Percentiles rank a stretch among this genome's conserved stretches.
phyloP scores from a whole-genome alignment of 225 moss, liverwort and hornwort genomes.

The Antitrichia curtipendula region DNA sequence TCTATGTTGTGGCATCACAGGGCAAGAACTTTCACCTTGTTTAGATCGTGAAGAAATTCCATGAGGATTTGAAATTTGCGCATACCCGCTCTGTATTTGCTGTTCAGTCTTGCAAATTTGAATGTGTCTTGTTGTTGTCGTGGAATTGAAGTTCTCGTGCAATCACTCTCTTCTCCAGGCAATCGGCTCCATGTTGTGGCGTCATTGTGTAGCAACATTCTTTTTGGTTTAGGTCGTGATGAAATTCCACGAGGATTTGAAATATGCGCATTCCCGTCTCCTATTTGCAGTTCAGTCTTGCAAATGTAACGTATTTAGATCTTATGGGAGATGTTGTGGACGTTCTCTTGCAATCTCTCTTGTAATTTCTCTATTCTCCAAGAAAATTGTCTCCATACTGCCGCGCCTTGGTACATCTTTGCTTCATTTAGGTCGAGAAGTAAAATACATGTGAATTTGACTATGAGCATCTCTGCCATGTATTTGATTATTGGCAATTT shows the following conservation, averaged over 20 bases:
- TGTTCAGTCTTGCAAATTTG: background rate
- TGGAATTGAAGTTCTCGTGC: background rate
- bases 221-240: background rate
- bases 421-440: background rate
- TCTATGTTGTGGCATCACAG: background rate
- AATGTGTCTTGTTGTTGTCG: background rate
- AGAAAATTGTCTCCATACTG: too few species aligned
- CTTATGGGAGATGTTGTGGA: background rate
- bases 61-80: background rate
- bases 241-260: background rate
- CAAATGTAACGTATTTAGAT: background rate
- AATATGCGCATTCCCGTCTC: background rate
- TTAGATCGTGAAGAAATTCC: background rate
- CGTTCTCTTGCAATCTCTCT: background rate
- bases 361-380: background rate
- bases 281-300: background rate
- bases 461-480: background rate
- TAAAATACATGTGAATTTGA: background rate
- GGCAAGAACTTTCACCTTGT: background rate
- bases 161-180: background rate
- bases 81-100: background rate
- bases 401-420: background rate
- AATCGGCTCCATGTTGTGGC: background rate
- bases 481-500: background rate
- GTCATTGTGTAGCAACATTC: background rate